Base-by-base conservation (phyloP, 371 early-diverging fungal species). In the Nematocida sp. region DNA sequence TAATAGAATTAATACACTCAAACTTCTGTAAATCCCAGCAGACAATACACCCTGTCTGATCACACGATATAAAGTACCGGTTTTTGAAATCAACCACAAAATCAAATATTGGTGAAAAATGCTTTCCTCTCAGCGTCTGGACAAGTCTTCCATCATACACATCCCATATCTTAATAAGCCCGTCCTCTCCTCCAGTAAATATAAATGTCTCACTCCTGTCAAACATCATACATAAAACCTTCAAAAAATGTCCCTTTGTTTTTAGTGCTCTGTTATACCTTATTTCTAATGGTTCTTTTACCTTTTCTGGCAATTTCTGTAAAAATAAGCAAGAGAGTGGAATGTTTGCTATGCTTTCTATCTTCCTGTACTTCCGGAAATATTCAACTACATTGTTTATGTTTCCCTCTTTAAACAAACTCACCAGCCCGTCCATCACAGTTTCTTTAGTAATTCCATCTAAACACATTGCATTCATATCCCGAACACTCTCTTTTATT, bases 161-260 rank as follows among this genome's bases (percentile, higher is more conserved):
- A 62, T 84, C 81, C 85, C 85, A 86, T 5, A 83, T 44, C 72
- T 88, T 88, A 11, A 88, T 81, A 50, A 88, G 66, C 11, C 86
- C 86, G 72, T 88, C 88, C 67, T 80, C 78, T 27, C 85, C 82
- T 46, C 84, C 86, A 4, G 85, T 73, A 67, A 86, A 82, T 25
- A 85, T 60, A 47, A 85, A 72, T n/a, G 83, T 82, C 44, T 75
- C 71, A 25, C 73, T 82, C 23, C 85, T 72, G 72, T 86, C 86
- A 55, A 83, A 83, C 45, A 80, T 55, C 20, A 87, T 69, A 20
- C 88, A 74, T 3, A 82, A 84, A 15, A 86, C 73, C 70, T 83
- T 82, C 18, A 85, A 72, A 27, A 83, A 82, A 72, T 87, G 88
- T 9, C 86, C 86, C 1, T 82, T 27, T n/a, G 66, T 18, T 20